Evolutionary conservation across 805 yeast species (phyloP).

Genomic region (Metschnikowia noctiluminum): DNA sequence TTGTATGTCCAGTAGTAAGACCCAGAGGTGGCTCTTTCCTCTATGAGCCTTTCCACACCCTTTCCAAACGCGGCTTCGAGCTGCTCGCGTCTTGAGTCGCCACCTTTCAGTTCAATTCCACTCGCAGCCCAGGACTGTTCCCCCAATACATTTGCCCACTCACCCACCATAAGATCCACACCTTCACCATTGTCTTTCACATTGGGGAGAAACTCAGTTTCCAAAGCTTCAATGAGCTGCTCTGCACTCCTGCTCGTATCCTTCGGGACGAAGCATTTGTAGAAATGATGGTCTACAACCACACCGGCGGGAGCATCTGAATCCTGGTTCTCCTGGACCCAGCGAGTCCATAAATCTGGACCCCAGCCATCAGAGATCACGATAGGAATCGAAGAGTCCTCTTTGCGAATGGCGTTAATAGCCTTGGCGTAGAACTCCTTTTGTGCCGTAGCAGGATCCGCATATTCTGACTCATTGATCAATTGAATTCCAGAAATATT

Average conservation of each 20-base stretch:
- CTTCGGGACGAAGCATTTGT: constrained; percentile 74
- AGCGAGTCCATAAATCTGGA: constrained; percentile 71
- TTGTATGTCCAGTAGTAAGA: constrained; percentile 88
- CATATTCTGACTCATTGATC: constrained; percentile 77
- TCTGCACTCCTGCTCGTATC: constrained; percentile 67
- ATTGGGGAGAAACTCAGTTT: constrained; percentile 46
- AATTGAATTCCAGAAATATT: constrained; percentile 81
- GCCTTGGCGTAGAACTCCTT: constrained; percentile 65
- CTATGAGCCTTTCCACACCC: constrained; percentile 45
- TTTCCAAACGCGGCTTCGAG: constrained; percentile 60
- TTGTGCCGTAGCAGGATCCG: constrained; percentile 50
- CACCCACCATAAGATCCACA: constrained; percentile 81
- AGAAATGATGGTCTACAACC: constrained; percentile 79
- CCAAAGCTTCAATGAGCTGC: constrained; percentile 57
- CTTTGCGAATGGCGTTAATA: constrained; percentile 51
- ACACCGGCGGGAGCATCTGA: constrained; percentile 45
- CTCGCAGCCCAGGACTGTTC: constrained; percentile 66
- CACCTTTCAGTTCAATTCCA: constrained; percentile 20
- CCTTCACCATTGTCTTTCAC: constrained; percentile 39
- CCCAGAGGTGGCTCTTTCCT: constrained; percentile 54
- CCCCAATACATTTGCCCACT: constrained; percentile 84
- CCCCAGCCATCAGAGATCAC: constrained; percentile 94
- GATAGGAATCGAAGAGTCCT: constrained; percentile 60
- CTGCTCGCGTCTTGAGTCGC: constrained; percentile 42
- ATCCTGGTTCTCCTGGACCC: constrained; percentile 47